Percentiles rank a stretch among this genome's conserved stretches.
Conservation (phyloP, 441 rosid genomes). For the Pelargonium myrrhifolium region DNA sequence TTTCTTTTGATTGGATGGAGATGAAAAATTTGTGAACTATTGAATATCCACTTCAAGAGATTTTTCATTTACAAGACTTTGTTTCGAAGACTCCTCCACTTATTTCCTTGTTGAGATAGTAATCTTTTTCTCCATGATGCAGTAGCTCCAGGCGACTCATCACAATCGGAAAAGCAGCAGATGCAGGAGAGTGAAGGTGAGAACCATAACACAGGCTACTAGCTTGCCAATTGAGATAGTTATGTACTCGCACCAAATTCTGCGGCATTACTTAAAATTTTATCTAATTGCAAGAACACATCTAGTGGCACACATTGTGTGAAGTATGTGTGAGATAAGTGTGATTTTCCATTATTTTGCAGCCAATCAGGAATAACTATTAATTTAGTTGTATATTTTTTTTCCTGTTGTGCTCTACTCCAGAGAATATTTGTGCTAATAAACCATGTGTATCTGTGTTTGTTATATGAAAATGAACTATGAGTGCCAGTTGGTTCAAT, state of each 20-base stretch:
- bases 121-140: slow-evolving; percentile 23
- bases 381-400: background rate
- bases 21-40: background rate
- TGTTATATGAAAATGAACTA: background rate
- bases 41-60: background rate
- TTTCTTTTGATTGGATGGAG: background rate
- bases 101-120: slow-evolving; percentile 13
- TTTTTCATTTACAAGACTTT: background rate
- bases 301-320: background rate
- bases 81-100: background rate
- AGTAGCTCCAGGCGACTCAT: slow-evolving; percentile 33
- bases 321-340: background rate
- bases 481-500: background rate
- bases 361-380: background rate
- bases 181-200: slow-evolving; percentile 42
- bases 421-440: background rate
- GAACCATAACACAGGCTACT: slow-evolving; percentile 19
- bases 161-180: slow-evolving; percentile 25
- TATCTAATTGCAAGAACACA: background rate
- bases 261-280: too few species aligned
- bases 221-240: too few species aligned
- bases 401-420: background rate
- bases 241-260: too few species aligned
- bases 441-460: background rate
- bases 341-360: background rate